These are phyloP conservation scores for Suillus luteus DNA, from an alignment of 768 basidiomycete genomes.

Conservation along the genomic window DNA sequence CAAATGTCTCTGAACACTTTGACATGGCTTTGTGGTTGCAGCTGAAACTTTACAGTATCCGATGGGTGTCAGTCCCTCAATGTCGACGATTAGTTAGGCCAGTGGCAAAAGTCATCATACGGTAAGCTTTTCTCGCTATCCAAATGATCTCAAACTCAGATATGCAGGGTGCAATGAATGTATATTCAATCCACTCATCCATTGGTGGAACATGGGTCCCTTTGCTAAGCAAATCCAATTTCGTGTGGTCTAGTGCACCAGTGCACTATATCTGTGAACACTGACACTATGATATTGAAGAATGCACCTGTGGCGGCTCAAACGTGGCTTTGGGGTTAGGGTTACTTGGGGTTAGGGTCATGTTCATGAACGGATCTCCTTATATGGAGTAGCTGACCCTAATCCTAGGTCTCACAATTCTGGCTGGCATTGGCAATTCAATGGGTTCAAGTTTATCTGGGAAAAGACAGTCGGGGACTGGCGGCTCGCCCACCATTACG, in stretches of 20 bases:
- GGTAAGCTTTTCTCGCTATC: slow-evolving; percentile 51
- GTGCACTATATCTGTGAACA: slow-evolving; percentile 82
- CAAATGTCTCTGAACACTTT: slow-evolving; percentile 63
- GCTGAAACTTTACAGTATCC: slow-evolving; percentile 23
- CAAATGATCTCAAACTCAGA: slow-evolving; percentile 3
- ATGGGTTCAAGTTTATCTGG: no score
- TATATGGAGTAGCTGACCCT: no score
- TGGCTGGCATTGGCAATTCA: no score
- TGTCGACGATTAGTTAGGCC: slow-evolving; percentile 80
- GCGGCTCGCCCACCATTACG: no score
- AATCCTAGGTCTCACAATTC: no score
- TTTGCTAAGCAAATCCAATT: slow-evolving; percentile 72
- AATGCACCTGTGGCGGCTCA: no score
- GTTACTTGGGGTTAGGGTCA: no score
- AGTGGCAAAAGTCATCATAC: slow-evolving; percentile 85
- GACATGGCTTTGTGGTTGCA: slow-evolving; percentile 53
- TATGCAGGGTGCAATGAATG: slow-evolving; percentile 66
- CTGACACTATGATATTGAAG: no score
- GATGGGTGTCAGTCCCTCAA: slow-evolving; percentile 79
- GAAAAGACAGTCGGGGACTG: no score
- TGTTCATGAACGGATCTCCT: no score
- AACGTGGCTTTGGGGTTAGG: no score
- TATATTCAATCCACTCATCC: slow-evolving; percentile 75
- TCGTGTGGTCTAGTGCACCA: slow-evolving; percentile 70
- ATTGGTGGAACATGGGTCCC: slow-evolving; percentile 77